Base-by-base conservation (phyloP, 202 grass and related monocot species). In the Tripidium arundinaceum region DNA sequence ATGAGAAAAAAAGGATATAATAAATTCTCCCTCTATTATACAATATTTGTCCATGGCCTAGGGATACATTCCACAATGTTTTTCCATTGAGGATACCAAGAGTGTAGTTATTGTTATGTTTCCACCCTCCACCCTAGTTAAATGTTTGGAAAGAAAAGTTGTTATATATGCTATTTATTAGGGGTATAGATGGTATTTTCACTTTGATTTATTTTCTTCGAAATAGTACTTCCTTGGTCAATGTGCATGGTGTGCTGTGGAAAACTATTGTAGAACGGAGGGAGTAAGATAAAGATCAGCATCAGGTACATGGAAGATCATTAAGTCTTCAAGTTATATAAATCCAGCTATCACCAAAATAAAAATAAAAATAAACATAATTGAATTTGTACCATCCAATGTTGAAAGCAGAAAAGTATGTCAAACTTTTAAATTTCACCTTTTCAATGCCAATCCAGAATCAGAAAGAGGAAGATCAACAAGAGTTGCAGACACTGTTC, bases 381-480 rank as follows among this genome's bases (percentile, higher is more conserved):
- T 46, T 39, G 15, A 34, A 76, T 55, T 39, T 76, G 29, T 64
- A 24, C 4, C 31, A 27, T 13, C 63, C 0, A 84, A 54, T 63
- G 1, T 37, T 71, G 36, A 77, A 33, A 15, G 14, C n/a, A 79
- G 31, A 9, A 43, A 72, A 27, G 74, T 43, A 81, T 47, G 13
- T 39, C 46, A 9, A 66, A 66, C 4, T 41, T 40, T 65, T 78
- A 15, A 42, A 22, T 74, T 59, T 79, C 47, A 95, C 92, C 92
- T 85, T 72, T 91, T 90, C 54, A 78, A 84, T 74, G 90, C 62
- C 65, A 89, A 79, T 39, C 90, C 88, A 86, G 89, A 81, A 86
- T 91, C 86, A 42, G 89, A 82, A 81, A 95, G 74, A 72, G 92
- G 88, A 78, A 88, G 78, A 60, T 84, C 90, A 29, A 87, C 28